These are phyloP conservation scores for Pseudocohnilembus persalinus DNA, from an alignment of 169 alveolate species.

Conservation along the genomic window DNA sequence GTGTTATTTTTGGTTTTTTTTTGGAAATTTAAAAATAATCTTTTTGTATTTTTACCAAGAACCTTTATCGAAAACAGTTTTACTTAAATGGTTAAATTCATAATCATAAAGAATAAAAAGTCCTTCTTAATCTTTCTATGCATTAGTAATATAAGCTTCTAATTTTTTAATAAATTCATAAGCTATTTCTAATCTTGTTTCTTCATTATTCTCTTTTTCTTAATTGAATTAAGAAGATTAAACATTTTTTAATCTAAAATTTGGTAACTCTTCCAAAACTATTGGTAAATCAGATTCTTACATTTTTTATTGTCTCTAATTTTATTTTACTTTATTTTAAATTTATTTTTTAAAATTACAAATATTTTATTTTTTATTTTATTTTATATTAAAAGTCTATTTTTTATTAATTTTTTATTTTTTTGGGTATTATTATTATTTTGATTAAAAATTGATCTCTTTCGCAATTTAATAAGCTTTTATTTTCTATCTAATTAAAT, in stretches of 20 bases:
- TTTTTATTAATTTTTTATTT: too few relatives aligned
- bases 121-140: neutral
- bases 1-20: neutral
- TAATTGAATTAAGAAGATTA: neutral
- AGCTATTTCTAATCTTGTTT: slow-evolving; percentile 1
- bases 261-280: slow-evolving; percentile 19
- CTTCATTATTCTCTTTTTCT: neutral
- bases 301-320: neutral
- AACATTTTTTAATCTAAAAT: slow-evolving; percentile 2
- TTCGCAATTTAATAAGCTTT: too few relatives aligned
- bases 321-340: too few relatives aligned
- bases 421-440: neutral
- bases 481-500: too few relatives aligned
- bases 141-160: neutral
- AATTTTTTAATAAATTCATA: slow-evolving; percentile 2
- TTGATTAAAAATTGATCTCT: too few relatives aligned
- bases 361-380: too few relatives aligned
- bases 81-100: slow-evolving; percentile 12
- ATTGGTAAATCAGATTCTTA: slow-evolving; percentile 18
- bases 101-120: slow-evolving; percentile 9
- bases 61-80: slow-evolving; percentile 6
- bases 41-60: neutral
- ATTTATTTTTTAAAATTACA: too few relatives aligned
- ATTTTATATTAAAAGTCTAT: neutral
- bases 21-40: neutral